phyloP scores from a whole-genome alignment of 345 rosid genomes.

The Passiflora organensis region DNA sequence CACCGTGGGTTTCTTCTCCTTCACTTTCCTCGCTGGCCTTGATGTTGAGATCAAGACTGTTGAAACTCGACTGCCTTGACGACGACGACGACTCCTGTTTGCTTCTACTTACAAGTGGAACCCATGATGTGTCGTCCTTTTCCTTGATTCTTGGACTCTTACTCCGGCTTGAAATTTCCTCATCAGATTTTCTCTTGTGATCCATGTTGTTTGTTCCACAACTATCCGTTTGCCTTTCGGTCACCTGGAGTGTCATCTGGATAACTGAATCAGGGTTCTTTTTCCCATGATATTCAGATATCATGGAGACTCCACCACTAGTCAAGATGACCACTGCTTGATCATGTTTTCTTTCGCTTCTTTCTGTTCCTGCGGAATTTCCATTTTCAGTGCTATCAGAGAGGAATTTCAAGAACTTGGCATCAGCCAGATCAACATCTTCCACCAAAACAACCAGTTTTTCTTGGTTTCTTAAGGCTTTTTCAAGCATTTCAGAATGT shows the following conservation, averaged over 20 bases:
- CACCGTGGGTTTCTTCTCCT: constrained; percentile 32
- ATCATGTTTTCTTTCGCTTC: constrained; percentile 17
- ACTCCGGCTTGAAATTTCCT: constrained; percentile 28
- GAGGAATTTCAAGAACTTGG: constrained; percentile 41
- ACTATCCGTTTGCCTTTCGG: constrained; percentile 18
- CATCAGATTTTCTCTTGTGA: constrained; percentile 59
- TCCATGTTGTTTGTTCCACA: constrained; percentile 12
- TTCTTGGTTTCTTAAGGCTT: constrained; percentile 26
- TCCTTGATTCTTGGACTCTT: constrained; percentile 40
- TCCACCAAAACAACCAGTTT: constrained; percentile 54
- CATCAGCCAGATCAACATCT: constrained; percentile 54
- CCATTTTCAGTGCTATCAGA: constrained; percentile 39
- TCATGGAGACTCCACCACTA: constrained; percentile 31
- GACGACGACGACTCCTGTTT: constrained; percentile 36
- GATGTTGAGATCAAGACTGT: constrained; percentile 66
- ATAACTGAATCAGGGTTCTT: constrained; percentile 34
- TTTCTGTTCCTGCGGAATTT: constrained; percentile 25
- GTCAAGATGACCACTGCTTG: constrained; percentile 53
- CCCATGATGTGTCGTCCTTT: constrained; percentile 26
- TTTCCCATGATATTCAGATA: constrained; percentile 11
- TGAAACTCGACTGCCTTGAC: constrained; percentile 57
- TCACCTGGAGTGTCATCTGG: constrained; percentile 51
- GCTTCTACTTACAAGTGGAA: constrained; percentile 25
- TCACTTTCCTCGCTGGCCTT: constrained; percentile 38
- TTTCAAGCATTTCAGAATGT: constrained; percentile 29